Base-by-base conservation (phyloP, 2,329 filamentous ascomycete species). In the Pseudogymnoascus sp. region DNA sequence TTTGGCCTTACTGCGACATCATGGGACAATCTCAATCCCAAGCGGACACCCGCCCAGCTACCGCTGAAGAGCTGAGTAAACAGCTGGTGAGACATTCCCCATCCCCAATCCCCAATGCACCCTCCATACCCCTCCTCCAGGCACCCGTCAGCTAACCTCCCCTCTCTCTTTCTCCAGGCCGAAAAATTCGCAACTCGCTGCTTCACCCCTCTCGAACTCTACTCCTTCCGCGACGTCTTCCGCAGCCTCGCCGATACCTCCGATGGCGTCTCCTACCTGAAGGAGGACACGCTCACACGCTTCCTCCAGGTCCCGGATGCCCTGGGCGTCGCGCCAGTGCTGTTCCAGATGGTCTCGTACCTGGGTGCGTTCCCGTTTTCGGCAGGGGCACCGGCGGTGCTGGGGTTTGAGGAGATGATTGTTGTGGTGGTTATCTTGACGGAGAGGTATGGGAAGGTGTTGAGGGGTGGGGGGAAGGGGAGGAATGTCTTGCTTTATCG, bases 271-370 rank as follows among this genome's bases (percentile, higher is more conserved):
- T 80, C 79, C 62, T 90, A 90, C 73, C 82, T 90, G 67, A 89
- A 85, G 71, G 87, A 89, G 72, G 83, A 88, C 62, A 90, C 88
- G 10, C 77, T 92, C 68, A 83, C 85, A 65, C 83, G 87, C 36
- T 92, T 90, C 73, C 83, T 92, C 51, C 87, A 90, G 75, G 81
- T 92, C 19, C 89, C 89, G 3, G 88, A 91, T 71, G 81, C 87
- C 25, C 77, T 92, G 25, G 82, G 80, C 61, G 87, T 84, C 6
- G 88, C 87, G 3, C 82, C 87, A 1, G 81, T 92, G 48, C 71
- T 92, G 54, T 91, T 90, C 71, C 87, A 90, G 70, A 88, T 90
- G 81, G 74, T 87, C 2, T 87, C 86, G 4, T 89, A 87, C 69
- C 79, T 91, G 0, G 89, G 86, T 34, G 86, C 89, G 0, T 92